Conservation (phyloP, 108 stramenopile genomes). For the Pseudonitzschia multiseries region DNA sequence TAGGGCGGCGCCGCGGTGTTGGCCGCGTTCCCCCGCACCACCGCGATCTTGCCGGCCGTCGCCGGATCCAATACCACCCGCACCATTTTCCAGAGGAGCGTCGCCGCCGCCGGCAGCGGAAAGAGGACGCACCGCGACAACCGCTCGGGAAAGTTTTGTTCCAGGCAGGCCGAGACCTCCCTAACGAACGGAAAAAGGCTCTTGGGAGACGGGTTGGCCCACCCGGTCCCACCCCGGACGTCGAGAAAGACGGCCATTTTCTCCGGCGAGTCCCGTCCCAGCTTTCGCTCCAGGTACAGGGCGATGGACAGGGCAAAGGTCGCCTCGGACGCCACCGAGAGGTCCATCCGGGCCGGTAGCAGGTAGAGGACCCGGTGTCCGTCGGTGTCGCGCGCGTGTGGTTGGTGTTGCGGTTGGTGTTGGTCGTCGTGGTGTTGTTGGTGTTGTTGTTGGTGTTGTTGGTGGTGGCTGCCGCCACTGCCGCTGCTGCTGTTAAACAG, state of each 20-base stretch:
- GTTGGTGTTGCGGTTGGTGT: no score
- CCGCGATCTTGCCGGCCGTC: slow-evolving; percentile 35
- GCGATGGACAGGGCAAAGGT: slow-evolving; percentile 57
- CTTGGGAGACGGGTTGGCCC: slow-evolving; percentile 57
- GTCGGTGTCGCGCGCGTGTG: slow-evolving; percentile 16
- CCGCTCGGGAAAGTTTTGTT: slow-evolving; percentile 53
- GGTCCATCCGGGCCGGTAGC: slow-evolving; percentile 63
- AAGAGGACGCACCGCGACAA: slow-evolving; percentile 48
- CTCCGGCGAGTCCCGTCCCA: slow-evolving; percentile 51
- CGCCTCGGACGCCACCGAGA: slow-evolving; percentile 40
- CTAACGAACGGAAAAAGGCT: slow-evolving; percentile 60
- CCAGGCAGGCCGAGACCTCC: slow-evolving; percentile 30
- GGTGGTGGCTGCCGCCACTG: not conserved
- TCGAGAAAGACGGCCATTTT: slow-evolving; percentile 59
- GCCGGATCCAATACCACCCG: slow-evolving; percentile 44
- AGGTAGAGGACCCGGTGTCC: slow-evolving; percentile 42
- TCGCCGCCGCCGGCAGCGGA: slow-evolving; percentile 59
- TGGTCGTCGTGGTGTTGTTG: no score
- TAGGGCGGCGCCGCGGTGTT: slow-evolving; percentile 42
- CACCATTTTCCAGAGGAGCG: slow-evolving; percentile 48
- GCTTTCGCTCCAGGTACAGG: slow-evolving; percentile 55
- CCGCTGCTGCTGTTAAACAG: no score
- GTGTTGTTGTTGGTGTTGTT: not conserved
- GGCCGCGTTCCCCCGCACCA: slow-evolving; percentile 52
- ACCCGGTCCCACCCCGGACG: slow-evolving; percentile 62